A percentile compares a stretch with the other conserved stretches of the same genome.
phyloP scores from a whole-genome alignment of 768 basidiomycete species.

The Agaricus sinodeliciosus region DNA sequence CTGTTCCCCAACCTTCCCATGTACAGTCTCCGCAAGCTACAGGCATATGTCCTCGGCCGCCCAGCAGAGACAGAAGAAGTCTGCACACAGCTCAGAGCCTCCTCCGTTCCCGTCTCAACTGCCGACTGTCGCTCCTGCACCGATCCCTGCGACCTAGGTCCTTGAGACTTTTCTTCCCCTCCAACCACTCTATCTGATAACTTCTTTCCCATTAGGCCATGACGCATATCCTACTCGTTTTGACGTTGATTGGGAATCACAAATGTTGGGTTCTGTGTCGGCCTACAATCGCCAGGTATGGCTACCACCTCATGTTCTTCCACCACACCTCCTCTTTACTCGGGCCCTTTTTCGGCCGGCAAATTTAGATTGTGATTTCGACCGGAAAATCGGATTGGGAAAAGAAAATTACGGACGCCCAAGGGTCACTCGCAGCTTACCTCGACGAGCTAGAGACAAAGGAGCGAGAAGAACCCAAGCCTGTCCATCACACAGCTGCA shows the following conservation, averaged over 20 bases:
- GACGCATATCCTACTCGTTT: constrained; percentile 70
- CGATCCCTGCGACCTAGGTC: constrained; percentile 72
- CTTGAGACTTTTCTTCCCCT: background rate
- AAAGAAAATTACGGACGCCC: constrained; percentile 65
- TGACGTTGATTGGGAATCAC: constrained; percentile 69
- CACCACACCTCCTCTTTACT: background rate
- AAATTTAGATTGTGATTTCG: constrained; percentile 70
- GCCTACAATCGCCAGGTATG: constrained; percentile 76
- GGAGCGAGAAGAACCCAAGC: constrained; percentile 18
- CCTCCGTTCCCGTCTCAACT: constrained; percentile 56
- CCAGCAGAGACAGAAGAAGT: constrained; percentile 21
- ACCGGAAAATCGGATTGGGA: constrained; percentile 91
- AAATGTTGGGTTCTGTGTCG: constrained; percentile 82
- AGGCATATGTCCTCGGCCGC: constrained; percentile 37
- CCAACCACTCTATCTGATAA: constrained; percentile 21
- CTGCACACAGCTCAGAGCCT: constrained; percentile 45
- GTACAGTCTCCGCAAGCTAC: constrained; percentile 33
- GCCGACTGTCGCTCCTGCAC: constrained; percentile 70
- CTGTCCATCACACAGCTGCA: constrained; percentile 14
- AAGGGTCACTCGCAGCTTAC: constrained; percentile 64
- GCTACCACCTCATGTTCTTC: constrained; percentile 1
- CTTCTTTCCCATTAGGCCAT: constrained; percentile 30
- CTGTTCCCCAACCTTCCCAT: constrained; percentile 18
- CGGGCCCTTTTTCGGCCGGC: constrained; percentile 1
- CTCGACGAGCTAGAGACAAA: constrained; percentile 28